A percentile compares a stretch with the other conserved stretches of the same genome.
Evolutionary conservation across 257 asterid genomes (phyloP).

Genomic region (Capsicum chinense): DNA sequence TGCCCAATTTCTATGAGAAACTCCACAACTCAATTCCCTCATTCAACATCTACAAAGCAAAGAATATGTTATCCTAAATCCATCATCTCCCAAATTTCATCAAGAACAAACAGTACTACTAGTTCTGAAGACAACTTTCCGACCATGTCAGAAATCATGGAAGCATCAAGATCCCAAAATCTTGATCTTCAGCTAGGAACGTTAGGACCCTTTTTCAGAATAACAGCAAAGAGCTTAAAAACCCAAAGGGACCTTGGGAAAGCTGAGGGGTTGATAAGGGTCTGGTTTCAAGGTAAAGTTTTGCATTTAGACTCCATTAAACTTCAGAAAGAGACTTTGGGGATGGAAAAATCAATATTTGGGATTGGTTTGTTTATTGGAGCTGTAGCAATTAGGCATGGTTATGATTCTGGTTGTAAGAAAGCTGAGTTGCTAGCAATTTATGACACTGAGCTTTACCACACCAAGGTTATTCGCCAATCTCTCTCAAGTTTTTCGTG

Average conservation of each 20-base stretch:
- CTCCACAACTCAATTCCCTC: constrained; percentile 12
- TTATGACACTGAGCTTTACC: constrained; percentile 77
- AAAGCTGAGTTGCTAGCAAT: constrained; percentile 89
- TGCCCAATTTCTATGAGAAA: neutral
- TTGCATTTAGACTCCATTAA: constrained; percentile 81
- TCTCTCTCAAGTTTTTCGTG: neutral
- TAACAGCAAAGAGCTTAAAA: constrained; percentile 61
- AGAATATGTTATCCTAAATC: neutral
- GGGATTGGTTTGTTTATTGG: constrained; percentile 94
- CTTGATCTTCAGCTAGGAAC: constrained; percentile 64
- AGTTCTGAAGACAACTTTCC: constrained; percentile 44
- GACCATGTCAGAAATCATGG: constrained; percentile 76
- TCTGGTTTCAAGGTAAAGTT: constrained; percentile 76
- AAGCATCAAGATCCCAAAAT: constrained; percentile 70
- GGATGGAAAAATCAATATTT: constrained; percentile 83
- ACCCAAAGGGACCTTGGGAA: constrained; percentile 63
- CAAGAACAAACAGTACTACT: neutral
- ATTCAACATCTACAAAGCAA: neutral
- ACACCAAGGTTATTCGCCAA: constrained; percentile 61
- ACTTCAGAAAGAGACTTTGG: constrained; percentile 65
- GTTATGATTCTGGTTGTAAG: constrained; percentile 72
- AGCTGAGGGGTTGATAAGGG: constrained; percentile 80
- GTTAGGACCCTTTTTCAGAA: constrained; percentile 83
- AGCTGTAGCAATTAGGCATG: constrained; percentile 83
- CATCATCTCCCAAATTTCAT: neutral